phyloP scores from a whole-genome alignment of 169 alveolate genomes.

The Cryptosporidium andersoni region DNA sequence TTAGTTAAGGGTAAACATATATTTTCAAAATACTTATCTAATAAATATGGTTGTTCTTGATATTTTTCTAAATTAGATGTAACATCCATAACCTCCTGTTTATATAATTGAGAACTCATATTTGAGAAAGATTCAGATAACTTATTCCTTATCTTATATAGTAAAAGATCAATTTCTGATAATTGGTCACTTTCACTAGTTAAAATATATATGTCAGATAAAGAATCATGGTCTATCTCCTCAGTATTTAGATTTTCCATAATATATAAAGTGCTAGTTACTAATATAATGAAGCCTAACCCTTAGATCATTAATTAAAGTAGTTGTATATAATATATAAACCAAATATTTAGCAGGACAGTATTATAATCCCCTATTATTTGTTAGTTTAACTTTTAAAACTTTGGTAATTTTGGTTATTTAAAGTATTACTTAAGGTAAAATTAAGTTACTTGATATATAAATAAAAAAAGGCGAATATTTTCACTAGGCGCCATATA shows the following conservation, averaged over 20 bases:
- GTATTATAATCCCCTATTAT: no score
- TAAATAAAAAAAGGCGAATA: neutral
- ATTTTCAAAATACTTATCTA: conserved; percentile 41
- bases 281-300: no score
- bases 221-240: no score
- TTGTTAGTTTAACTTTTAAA: no score
- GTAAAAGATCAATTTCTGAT: conserved; percentile 17
- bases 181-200: conserved; percentile 51
- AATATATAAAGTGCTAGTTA: no score
- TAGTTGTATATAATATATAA: no score
- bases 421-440: neutral
- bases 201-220: neutral
- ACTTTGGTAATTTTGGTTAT: neutral
- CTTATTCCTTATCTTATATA: neutral
- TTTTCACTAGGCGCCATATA: neutral
- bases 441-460: neutral
- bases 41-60: conserved; percentile 59
- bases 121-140: conserved; percentile 3
- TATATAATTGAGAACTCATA: conserved; percentile 20
- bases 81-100: conserved; percentile 10
- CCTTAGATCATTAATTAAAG: no score
- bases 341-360: no score
- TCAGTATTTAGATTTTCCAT: no score
- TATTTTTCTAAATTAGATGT: conserved; percentile 6
- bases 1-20: conserved; percentile 35